phyloP scores from a whole-genome alignment of 2,329 filamentous ascomycete genomes.

The Trichoderma endophyticum region DNA sequence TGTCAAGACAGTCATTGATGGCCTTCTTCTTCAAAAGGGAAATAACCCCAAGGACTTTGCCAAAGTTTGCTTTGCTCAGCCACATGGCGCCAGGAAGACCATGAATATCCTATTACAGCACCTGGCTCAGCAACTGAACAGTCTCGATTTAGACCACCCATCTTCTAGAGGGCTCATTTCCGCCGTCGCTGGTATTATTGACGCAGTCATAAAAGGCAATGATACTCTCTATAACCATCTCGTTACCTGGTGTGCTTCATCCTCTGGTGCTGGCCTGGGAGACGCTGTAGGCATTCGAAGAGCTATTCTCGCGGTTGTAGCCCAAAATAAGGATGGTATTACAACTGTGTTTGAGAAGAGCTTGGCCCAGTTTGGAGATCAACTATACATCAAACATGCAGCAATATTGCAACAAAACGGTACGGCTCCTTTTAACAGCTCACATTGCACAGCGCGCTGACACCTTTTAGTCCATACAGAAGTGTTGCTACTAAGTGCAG shows the following conservation, averaged over 20 bases:
- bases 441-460: slow-evolving; percentile 22
- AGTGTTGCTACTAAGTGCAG: slow-evolving; percentile 70
- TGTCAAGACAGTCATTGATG: slow-evolving; percentile 34
- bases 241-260: slow-evolving; percentile 61
- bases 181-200: slow-evolving; percentile 57
- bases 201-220: slow-evolving; percentile 46
- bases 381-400: slow-evolving; percentile 80
- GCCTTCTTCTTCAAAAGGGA: slow-evolving; percentile 36
- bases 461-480: slow-evolving; percentile 71
- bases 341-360: slow-evolving; percentile 62
- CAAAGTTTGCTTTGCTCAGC: slow-evolving; percentile 30
- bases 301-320: slow-evolving; percentile 59
- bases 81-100: slow-evolving; percentile 28
- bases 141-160: slow-evolving; percentile 32
- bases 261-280: slow-evolving; percentile 63
- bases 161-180: slow-evolving; percentile 43
- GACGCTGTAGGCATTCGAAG: slow-evolving; percentile 64
- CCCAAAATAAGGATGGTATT: slow-evolving; percentile 50
- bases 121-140: slow-evolving; percentile 44
- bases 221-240: slow-evolving; percentile 52
- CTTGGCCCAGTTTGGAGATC: slow-evolving; percentile 75
- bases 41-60: slow-evolving; percentile 27
- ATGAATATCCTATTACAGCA: slow-evolving; percentile 34
- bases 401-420: slow-evolving; percentile 87
- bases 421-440: slow-evolving; percentile 34